phyloP scores from a whole-genome alignment of 139 green algal species.

The Tetraselmis striata region DNA sequence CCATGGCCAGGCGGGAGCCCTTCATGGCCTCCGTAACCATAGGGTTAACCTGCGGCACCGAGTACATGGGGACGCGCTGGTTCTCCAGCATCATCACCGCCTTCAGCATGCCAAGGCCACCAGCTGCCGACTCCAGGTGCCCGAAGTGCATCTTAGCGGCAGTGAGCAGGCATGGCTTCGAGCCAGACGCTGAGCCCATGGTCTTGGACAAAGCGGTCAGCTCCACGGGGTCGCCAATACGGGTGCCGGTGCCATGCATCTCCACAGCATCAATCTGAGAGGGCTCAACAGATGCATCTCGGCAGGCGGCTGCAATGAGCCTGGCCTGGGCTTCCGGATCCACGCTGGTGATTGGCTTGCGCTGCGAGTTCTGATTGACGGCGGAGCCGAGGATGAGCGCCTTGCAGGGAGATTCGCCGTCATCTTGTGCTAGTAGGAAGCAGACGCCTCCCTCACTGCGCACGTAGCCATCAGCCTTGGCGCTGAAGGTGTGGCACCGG shows the following conservation, averaged over 20 bases:
- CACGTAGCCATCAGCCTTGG: background rate
- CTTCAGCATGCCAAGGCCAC: background rate
- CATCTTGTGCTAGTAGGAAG: background rate
- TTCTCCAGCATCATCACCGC: background rate
- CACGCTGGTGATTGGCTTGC: background rate
- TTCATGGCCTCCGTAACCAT: background rate
- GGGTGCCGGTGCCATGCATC: background rate
- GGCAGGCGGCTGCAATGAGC: background rate
- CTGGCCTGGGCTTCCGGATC: background rate
- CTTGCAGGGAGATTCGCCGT: background rate
- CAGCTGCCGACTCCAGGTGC: background rate
- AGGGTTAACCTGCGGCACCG: background rate
- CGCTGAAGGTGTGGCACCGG: slow-evolving; percentile 1
- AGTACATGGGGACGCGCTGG: background rate
- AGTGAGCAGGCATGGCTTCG: background rate
- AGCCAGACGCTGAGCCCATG: background rate
- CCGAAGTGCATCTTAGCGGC: background rate
- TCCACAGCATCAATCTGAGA: background rate
- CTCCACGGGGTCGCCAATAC: background rate
- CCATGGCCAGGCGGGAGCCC: background rate
- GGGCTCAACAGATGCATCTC: background rate
- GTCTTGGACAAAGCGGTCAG: background rate
- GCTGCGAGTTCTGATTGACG: background rate
- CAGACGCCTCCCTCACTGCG: background rate
- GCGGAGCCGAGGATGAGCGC: background rate